Percentiles rank a stretch among this genome's conserved stretches.
Conservation (phyloP, 2,329 filamentous ascomycete genomes). For the Colletotrichum magnum region DNA sequence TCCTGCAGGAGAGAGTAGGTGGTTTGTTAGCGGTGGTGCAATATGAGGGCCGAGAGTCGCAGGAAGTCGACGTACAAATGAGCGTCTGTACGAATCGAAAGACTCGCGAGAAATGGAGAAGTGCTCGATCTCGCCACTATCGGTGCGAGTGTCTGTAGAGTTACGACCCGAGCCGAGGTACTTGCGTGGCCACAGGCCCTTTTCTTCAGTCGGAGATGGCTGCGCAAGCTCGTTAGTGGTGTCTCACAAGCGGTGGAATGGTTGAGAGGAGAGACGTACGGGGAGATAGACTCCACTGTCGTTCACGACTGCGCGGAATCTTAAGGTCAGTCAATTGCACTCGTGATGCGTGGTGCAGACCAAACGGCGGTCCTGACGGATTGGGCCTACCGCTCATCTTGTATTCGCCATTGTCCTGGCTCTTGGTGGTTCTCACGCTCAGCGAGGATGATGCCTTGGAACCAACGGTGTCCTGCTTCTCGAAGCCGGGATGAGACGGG, state of each 20-base stretch:
- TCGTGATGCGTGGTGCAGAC: constrained; percentile 40
- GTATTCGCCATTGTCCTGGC: constrained; percentile 79
- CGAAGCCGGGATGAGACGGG: constrained; percentile 66
- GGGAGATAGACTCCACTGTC: constrained; percentile 96
- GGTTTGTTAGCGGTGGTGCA: neutral
- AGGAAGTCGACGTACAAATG: constrained; percentile 80
- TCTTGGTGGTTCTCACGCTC: constrained; percentile 72
- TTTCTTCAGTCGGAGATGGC: constrained; percentile 92
- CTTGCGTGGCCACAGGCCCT: constrained; percentile 79
- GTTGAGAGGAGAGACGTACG: constrained; percentile 64
- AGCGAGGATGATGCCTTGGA: constrained; percentile 74
- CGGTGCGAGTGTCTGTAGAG: constrained; percentile 68
- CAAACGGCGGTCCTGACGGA: constrained; percentile 29
- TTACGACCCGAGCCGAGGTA: constrained; percentile 63
- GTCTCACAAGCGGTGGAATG: constrained; percentile 37
- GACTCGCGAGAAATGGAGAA: constrained; percentile 97
- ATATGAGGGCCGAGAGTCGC: constrained; percentile 1
- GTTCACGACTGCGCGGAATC: constrained; percentile 80
- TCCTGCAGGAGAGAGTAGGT: constrained; percentile 69
- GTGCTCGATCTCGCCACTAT: constrained; percentile 86
- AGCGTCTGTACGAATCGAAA: constrained; percentile 95
- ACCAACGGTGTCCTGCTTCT: constrained; percentile 73
- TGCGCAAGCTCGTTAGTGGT: constrained; percentile 54
- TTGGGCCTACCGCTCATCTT: constrained; percentile 80
- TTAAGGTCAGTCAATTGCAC: constrained; percentile 46